Evolutionary conservation across 2,329 filamentous ascomycete genomes (phyloP).

Genomic region (Cladosporium austrohemisphaericum): DNA sequence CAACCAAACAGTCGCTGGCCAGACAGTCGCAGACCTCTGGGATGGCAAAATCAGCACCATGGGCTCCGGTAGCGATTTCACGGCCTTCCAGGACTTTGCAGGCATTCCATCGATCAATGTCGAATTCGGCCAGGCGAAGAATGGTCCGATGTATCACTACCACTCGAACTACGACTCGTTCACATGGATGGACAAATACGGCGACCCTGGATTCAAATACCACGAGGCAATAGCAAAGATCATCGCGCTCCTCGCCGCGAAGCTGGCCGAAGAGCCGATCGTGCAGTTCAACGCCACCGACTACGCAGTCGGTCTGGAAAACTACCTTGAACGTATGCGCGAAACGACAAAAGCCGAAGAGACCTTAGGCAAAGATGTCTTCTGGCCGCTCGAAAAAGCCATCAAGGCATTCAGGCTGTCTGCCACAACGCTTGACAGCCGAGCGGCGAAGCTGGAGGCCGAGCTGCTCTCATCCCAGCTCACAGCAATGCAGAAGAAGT

Average conservation of each 20-base stretch:
- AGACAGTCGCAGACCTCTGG: constrained; percentile 65
- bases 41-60: constrained; percentile 54
- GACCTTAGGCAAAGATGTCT: constrained; percentile 34
- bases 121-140: constrained; percentile 36
- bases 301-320: constrained; percentile 41
- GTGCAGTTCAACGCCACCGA: constrained; percentile 46
- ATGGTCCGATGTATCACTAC: constrained; percentile 64
- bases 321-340: constrained; percentile 36
- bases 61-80: constrained; percentile 51
- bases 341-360: constrained; percentile 13
- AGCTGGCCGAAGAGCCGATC: constrained; percentile 46
- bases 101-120: constrained; percentile 49
- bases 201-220: constrained; percentile 61
- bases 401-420: constrained; percentile 31
- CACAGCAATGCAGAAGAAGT: constrained; percentile 50
- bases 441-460: constrained; percentile 16
- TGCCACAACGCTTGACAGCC: background rate
- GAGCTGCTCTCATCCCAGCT: constrained; percentile 42
- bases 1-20: constrained; percentile 67
- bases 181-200: constrained; percentile 76
- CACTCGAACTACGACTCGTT: constrained; percentile 83
- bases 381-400: constrained; percentile 36
- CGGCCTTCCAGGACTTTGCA: constrained; percentile 52
- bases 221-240: constrained; percentile 50
- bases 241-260: constrained; percentile 44